Evolutionary conservation across 371 early-diverging fungal species (phyloP), one percentile per base, ranked within the genome.

Genomic region (Capillidium heterosporum): DNA sequence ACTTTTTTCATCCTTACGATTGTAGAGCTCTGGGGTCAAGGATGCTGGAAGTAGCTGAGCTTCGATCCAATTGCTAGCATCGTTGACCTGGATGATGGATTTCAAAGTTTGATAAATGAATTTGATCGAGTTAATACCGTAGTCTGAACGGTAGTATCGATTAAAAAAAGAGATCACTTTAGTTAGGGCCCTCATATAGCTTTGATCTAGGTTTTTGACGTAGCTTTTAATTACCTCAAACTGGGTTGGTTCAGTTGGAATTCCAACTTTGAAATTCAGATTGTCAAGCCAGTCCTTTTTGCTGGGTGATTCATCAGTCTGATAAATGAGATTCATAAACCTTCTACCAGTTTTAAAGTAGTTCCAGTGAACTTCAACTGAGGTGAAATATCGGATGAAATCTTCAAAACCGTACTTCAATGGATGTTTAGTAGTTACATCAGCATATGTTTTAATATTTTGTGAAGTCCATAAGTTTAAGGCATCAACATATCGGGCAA

Each of bases 61-160:
- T 81, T n/a, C 74, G 42, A 91, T 74, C 57, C 76, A 73, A 11
- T 67, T 71, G 4, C n/a, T n/a, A 1, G 59, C 60, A 0, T 64
- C 63, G 11, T 76, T 71, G 11, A 61, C 58, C 40, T 61, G 61
- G 3, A 71, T 66, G 32, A 86, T 59, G 26, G 65, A 71, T 43
- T 65, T 50, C 28, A 84, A 66, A 61, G 80, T 76, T 35, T 67
- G 61, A 62, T 74, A 66, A 52, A 94, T 69, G 88, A 89, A 95
- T 56, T 79, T 66, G 27, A 81, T 74, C 10, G 91, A 81, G 48
- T 83, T 59, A 43, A 66, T 72, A 8, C 89, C 87, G 50, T 71
- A 72, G 24, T 71, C 64, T 13, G 87, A 83, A 52, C 84, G 80
- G 73, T 90, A 95, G 69, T 93, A 94, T 15, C 96, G 80, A 59